Evolutionary conservation across 2,329 filamentous ascomycete species (phyloP).

Genomic region (Alternaria sp.): DNA sequence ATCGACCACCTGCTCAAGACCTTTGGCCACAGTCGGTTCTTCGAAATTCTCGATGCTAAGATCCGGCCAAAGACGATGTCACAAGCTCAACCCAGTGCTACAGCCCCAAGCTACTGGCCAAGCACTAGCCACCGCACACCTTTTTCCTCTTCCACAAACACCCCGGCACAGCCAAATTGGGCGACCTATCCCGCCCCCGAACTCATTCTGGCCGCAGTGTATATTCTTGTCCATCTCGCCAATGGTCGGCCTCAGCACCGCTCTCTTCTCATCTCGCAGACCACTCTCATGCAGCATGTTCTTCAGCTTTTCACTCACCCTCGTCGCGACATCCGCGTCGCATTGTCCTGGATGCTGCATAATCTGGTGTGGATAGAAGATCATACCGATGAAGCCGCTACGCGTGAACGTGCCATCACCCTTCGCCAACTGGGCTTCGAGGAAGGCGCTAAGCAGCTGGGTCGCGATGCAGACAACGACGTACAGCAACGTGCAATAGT

Average conservation of each 20-base stretch:
- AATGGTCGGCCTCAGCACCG: slow-evolving; percentile 81
- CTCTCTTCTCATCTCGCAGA: slow-evolving; percentile 71
- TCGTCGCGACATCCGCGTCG: slow-evolving; percentile 74
- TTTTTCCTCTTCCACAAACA: slow-evolving; percentile 56
- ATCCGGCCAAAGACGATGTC: slow-evolving; percentile 60
- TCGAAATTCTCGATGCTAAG: slow-evolving; percentile 81
- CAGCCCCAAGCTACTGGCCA: slow-evolving; percentile 39
- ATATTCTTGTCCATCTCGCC: slow-evolving; percentile 85
- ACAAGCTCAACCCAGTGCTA: slow-evolving; percentile 15
- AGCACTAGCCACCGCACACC: slow-evolving; percentile 66
- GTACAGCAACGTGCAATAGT: slow-evolving; percentile 84
- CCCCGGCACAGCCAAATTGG: slow-evolving; percentile 53
- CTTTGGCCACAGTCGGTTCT: slow-evolving; percentile 77
- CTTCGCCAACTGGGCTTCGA: slow-evolving; percentile 76
- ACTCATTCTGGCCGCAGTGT: slow-evolving; percentile 79
- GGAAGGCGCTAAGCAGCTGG: slow-evolving; percentile 66
- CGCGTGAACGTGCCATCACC: slow-evolving; percentile 69
- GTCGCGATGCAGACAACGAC: slow-evolving; percentile 75
- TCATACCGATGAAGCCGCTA: slow-evolving; percentile 67
- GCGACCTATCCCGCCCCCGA: slow-evolving; percentile 53
- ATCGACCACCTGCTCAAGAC: slow-evolving; percentile 82
- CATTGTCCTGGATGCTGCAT: slow-evolving; percentile 81
- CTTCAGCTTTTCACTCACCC: slow-evolving; percentile 75
- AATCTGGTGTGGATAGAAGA: slow-evolving; percentile 88
- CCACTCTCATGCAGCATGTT: slow-evolving; percentile 74